Evolutionary conservation across 306 rosid genomes (phyloP).

Genomic region (Glycine soja): DNA sequence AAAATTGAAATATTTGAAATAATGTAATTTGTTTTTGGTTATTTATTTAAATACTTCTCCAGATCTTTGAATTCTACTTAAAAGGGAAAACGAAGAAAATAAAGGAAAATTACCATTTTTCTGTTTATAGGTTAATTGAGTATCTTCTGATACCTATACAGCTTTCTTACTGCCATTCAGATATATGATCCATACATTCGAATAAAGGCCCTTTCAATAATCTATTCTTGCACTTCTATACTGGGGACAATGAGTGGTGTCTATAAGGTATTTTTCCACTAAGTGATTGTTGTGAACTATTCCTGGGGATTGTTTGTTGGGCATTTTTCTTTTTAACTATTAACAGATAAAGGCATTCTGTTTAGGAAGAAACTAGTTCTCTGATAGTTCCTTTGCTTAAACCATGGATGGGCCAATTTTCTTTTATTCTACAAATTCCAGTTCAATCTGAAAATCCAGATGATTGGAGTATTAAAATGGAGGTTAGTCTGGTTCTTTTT

Average conservation of each 20-base stretch:
- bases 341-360: slow-evolving; percentile 58
- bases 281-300: slow-evolving; percentile 34
- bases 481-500: slow-evolving; percentile 63
- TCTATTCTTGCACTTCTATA: slow-evolving; percentile 83
- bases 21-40: background rate
- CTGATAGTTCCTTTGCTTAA: slow-evolving; percentile 71
- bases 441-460: slow-evolving; percentile 90
- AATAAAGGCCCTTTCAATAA: slow-evolving; percentile 78
- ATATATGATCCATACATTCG: slow-evolving; percentile 73
- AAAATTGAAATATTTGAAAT: slow-evolving; percentile 4
- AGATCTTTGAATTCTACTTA: background rate
- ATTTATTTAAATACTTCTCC: slow-evolving; percentile 9
- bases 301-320: slow-evolving; percentile 42
- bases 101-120: slow-evolving; percentile 3
- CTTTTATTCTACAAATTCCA: slow-evolving; percentile 69
- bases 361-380: slow-evolving; percentile 77
- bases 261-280: slow-evolving; percentile 65
- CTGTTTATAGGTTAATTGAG: slow-evolving; percentile 9
- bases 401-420: slow-evolving; percentile 90
- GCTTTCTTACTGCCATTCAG: slow-evolving; percentile 47
- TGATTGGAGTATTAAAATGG: slow-evolving; percentile 90
- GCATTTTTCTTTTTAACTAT: slow-evolving; percentile 39
- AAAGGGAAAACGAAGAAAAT: background rate
- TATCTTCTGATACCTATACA: slow-evolving; percentile 40
- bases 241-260: slow-evolving; percentile 93